Evolutionary conservation across 2,329 filamentous ascomycete species (phyloP).

Genomic region (Karstenula rhodostoma): DNA sequence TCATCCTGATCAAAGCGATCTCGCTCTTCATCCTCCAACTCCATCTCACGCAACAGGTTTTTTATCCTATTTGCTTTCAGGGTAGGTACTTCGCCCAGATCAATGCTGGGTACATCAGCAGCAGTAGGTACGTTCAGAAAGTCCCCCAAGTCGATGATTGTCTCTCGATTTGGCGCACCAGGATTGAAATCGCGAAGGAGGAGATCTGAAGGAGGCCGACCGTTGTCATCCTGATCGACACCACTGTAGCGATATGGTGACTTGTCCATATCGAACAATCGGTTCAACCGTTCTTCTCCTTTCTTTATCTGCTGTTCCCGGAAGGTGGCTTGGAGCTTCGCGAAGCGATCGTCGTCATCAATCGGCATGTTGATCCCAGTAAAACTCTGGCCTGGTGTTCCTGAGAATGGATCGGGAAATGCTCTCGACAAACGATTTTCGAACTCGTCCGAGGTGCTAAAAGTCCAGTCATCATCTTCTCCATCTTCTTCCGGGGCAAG

Average conservation of each 20-base stretch:
- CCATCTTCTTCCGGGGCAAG: slow-evolving; percentile 54
- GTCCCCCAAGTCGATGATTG: slow-evolving; percentile 64
- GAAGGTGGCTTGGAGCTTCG: slow-evolving; percentile 57
- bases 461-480: slow-evolving; percentile 68
- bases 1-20: slow-evolving; percentile 37
- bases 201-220: slow-evolving; percentile 62
- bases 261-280: slow-evolving; percentile 64
- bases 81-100: slow-evolving; percentile 61
- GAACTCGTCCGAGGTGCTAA: slow-evolving; percentile 70
- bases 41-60: slow-evolving; percentile 53
- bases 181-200: slow-evolving; percentile 58
- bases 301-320: slow-evolving; percentile 66
- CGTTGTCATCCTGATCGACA: slow-evolving; percentile 56
- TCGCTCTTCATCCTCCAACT: slow-evolving; percentile 49
- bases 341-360: slow-evolving; percentile 43
- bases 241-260: slow-evolving; percentile 67
- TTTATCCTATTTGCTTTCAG: slow-evolving; percentile 64
- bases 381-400: slow-evolving; percentile 27
- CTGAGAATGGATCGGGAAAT: slow-evolving; percentile 54
- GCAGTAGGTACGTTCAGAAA: slow-evolving; percentile 55
- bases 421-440: slow-evolving; percentile 54
- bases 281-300: slow-evolving; percentile 64
- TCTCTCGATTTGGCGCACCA: slow-evolving; percentile 56
- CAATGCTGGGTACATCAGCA: slow-evolving; percentile 51
- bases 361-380: slow-evolving; percentile 50